Conservation (phyloP, 176 grass and related monocot species). For the Eremochloa ophiuroides region DNA sequence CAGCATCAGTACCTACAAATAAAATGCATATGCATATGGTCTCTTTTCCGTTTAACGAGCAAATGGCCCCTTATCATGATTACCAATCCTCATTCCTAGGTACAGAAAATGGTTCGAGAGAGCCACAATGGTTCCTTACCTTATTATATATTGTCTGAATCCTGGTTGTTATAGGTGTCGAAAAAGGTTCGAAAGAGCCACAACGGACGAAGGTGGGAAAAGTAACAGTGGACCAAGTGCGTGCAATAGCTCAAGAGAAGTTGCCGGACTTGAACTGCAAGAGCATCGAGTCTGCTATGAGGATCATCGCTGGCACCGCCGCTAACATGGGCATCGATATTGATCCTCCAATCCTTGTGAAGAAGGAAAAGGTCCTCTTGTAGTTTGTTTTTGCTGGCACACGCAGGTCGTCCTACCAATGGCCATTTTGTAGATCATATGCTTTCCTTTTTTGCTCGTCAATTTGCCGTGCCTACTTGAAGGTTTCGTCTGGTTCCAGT, state of each 20-base stretch:
- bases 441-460: slow-evolving; percentile 13
- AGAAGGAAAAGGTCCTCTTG: slow-evolving; percentile 62
- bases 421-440: slow-evolving; percentile 36
- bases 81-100: not conserved
- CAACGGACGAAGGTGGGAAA: slow-evolving; percentile 70
- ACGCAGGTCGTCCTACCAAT: not conserved
- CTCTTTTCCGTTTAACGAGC: not conserved
- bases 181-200: slow-evolving; percentile 81
- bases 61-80: not conserved
- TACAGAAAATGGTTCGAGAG: not conserved
- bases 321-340: slow-evolving; percentile 93
- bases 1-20: not conserved
- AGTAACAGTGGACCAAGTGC: slow-evolving; percentile 73
- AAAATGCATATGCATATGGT: not conserved
- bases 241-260: slow-evolving; percentile 76
- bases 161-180: slow-evolving; percentile 52
- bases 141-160: slow-evolving; percentile 30
- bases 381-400: slow-evolving; percentile 31
- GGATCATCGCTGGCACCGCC: slow-evolving; percentile 83
- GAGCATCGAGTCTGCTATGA: slow-evolving; percentile 86
- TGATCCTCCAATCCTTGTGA: slow-evolving; percentile 70
- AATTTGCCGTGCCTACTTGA: not conserved
- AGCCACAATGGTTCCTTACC: not conserved
- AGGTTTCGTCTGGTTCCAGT: not conserved
- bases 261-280: slow-evolving; percentile 91